Evolutionary conservation across 2,329 filamentous ascomycete species (phyloP), one percentile per base, ranked within the genome.

Genomic region (Trichocomaceae sp.): DNA sequence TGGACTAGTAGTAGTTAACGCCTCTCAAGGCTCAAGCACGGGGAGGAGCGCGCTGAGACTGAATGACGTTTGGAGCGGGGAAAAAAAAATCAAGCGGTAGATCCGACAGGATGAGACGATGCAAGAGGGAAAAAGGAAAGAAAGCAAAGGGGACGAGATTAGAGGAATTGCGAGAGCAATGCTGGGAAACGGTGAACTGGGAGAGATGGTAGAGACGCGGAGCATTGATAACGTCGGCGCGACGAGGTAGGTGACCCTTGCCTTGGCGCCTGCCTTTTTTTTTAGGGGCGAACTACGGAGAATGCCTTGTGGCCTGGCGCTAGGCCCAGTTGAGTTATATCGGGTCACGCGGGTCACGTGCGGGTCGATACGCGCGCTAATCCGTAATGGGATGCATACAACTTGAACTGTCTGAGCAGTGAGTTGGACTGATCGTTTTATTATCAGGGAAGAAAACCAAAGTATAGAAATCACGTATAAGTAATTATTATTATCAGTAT

Each of bases 71-170:
- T 57, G 50, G 37, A 50, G 23, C 26, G 37, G 26, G 26, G 41
- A 52, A 46, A 29, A 19, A 42, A n/a, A n/a, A n/a, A n/a, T n/a
- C n/a, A n/a, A 29, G 58, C 41, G 33, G 9, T 48, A 31, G 33
- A 7, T 50, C 55, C 26, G 26, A 57, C n/a, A 46, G 53, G 47
- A 57, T 52, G 58, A 48, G 57, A 55, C 57, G 31, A 54, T 52
- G 57, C 51, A 45, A 52, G 26, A 47, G 39, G 47, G 45, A 42
- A 19, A 41, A 44, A 31, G 57, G 46, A 23, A 12, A 47, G 20
- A 44, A 26, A 26, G 7, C 3, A 26, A 4, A 26, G 23, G 23
- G 23, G 57, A 42, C 26, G 13, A 47, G 22, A 44, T 5, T 52
- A 53, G 29, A 44, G 57, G 42, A 54, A 53, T 59, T 55, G 49